Conservation (phyloP, 192 early-diverging fungal species). For the Umbelopsis sp. region DNA sequence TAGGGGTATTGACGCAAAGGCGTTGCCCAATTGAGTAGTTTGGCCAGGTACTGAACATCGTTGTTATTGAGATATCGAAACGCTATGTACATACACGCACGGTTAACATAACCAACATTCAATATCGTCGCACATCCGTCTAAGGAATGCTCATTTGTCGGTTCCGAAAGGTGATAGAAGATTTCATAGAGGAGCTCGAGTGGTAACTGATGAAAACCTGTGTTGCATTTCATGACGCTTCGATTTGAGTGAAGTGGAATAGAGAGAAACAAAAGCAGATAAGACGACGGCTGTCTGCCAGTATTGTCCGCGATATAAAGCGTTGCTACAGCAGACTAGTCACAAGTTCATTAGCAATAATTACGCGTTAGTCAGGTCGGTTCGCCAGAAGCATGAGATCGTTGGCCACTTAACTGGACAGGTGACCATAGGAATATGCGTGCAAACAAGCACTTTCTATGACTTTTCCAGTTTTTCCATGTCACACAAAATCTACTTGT, state of each 20-base stretch:
- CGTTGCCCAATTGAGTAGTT: background rate
- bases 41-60: background rate
- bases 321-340: background rate
- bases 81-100: background rate
- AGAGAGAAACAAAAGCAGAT: background rate
- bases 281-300: background rate
- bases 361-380: background rate
- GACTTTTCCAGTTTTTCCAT: too few relatives aligned
- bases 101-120: background rate
- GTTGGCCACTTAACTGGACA: background rate
- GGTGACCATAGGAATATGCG: background rate
- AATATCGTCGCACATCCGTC: background rate
- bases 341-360: background rate
- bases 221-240: background rate
- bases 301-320: background rate
- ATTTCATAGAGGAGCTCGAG: conserved; percentile 3
- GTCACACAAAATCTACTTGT: background rate
- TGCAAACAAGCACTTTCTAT: too few relatives aligned
- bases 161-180: conserved; percentile 2
- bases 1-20: background rate
- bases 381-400: background rate
- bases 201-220: background rate
- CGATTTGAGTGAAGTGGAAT: too few relatives aligned
- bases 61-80: background rate
- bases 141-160: background rate